Evolutionary conservation across 2,329 filamentous ascomycete species (phyloP).

Genomic region (Elsinoe australis): DNA sequence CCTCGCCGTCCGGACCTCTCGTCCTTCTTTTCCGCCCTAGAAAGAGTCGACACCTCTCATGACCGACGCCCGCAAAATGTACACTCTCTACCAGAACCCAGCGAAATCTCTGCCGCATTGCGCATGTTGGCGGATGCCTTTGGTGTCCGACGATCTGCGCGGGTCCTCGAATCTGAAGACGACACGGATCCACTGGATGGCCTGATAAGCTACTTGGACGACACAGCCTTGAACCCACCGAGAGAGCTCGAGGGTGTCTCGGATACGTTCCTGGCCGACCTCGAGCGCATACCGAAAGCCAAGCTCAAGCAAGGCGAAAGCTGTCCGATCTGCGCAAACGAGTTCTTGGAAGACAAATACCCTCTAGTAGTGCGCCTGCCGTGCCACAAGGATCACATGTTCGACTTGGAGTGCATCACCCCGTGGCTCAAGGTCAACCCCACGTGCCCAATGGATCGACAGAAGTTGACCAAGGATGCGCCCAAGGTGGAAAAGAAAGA

Average conservation of each 20-base stretch:
- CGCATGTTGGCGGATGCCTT: conserved; percentile 55
- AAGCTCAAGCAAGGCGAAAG: conserved; percentile 45
- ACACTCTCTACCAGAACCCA: conserved; percentile 53
- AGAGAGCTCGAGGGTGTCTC: conserved; percentile 53
- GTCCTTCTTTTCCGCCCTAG: conserved; percentile 57
- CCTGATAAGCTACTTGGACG: conserved; percentile 50
- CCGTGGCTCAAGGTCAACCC: conserved; percentile 58
- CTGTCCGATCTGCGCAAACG: conserved; percentile 55
- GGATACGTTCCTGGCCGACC: conserved; percentile 53
- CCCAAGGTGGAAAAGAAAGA: conserved; percentile 31
- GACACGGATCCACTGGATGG: conserved; percentile 21
- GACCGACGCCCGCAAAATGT: conserved; percentile 43
- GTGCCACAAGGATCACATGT: conserved; percentile 54
- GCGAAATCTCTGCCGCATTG: conserved; percentile 53
- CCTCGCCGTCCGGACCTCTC: conserved; percentile 55
- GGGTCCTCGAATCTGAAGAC: conserved; percentile 21
- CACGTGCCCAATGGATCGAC: conserved; percentile 56
- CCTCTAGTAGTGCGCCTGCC: conserved; percentile 57
- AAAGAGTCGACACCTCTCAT: conserved; percentile 49
- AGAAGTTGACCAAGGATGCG: conserved; percentile 46
- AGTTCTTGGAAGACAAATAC: conserved; percentile 54
- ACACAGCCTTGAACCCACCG: conserved; percentile 52
- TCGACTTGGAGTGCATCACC: conserved; percentile 58
- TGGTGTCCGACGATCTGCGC: conserved; percentile 13
- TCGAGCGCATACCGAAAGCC: conserved; percentile 52